Conservation (phyloP, 148 eudicot species). For the Heliamphora exappendiculata region DNA sequence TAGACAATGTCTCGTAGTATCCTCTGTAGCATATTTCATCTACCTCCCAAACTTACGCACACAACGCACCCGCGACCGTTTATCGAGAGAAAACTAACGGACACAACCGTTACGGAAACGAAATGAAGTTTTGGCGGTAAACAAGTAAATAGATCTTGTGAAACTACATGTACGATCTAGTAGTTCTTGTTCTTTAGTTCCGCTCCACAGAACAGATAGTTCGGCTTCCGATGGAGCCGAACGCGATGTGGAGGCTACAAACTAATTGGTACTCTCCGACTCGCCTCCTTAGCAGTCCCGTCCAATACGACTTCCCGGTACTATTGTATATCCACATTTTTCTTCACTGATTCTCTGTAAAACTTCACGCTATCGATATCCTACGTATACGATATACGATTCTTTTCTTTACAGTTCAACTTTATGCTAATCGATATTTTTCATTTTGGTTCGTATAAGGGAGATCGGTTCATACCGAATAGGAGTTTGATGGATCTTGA, state of each 20-base stretch:
- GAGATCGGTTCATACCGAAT: slow-evolving; percentile 43
- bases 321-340: neutral
- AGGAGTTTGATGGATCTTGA: slow-evolving; percentile 50
- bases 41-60: too few species aligned
- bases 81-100: neutral
- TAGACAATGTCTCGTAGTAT: too few species aligned
- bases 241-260: slow-evolving; percentile 11
- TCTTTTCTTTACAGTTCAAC: neutral
- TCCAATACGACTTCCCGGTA: slow-evolving; percentile 31
- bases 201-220: neutral
- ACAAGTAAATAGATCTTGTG: neutral
- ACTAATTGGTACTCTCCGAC: slow-evolving; percentile 40
- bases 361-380: too few species aligned
- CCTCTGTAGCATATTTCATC: too few species aligned
- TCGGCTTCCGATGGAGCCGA: neutral
- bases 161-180: too few species aligned
- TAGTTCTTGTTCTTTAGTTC: neutral
- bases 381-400: too few species aligned
- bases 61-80: neutral
- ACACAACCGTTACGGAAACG: neutral
- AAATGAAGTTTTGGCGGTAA: slow-evolving; percentile 7
- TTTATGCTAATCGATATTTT: neutral
- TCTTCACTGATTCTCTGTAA: neutral
- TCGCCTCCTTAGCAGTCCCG: slow-evolving; percentile 28
- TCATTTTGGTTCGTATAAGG: slow-evolving; percentile 12